These are phyloP conservation scores for Podospora bellae-mahoneyi DNA, from an alignment of 495 filamentous ascomycete species.

Conservation along the genomic window DNA sequence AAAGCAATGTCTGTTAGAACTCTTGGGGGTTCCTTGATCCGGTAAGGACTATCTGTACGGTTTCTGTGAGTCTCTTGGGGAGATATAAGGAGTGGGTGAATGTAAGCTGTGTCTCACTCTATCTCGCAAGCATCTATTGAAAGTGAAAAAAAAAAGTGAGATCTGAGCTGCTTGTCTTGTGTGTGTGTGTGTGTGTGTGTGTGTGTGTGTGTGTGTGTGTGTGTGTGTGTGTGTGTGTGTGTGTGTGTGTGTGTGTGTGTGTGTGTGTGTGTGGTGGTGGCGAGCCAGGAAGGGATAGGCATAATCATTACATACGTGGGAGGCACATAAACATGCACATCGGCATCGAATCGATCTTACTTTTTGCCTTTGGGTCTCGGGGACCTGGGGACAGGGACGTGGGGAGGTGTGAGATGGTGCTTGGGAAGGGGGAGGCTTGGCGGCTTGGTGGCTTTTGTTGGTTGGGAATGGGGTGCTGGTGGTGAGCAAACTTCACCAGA, in stretches of 20 bases:
- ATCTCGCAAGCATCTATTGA: background rate
- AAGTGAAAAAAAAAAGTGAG: background rate
- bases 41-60: background rate
- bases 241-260: too few relatives aligned
- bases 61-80: background rate
- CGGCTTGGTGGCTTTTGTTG: background rate
- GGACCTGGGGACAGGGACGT: background rate
- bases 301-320: background rate
- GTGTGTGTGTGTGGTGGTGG: too few relatives aligned
- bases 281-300: background rate
- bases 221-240: too few relatives aligned
- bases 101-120: background rate
- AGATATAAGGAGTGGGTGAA: background rate
- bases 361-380: background rate
- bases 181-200: too few relatives aligned
- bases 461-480: background rate
- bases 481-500: background rate
- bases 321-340: background rate
- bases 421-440: background rate
- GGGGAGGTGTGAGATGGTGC: background rate
- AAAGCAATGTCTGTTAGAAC: background rate
- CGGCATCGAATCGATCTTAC: background rate
- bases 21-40: background rate
- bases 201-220: too few relatives aligned
- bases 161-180: background rate